Conservation (phyloP, 441 rosid species). For the Manihot esculenta region DNA sequence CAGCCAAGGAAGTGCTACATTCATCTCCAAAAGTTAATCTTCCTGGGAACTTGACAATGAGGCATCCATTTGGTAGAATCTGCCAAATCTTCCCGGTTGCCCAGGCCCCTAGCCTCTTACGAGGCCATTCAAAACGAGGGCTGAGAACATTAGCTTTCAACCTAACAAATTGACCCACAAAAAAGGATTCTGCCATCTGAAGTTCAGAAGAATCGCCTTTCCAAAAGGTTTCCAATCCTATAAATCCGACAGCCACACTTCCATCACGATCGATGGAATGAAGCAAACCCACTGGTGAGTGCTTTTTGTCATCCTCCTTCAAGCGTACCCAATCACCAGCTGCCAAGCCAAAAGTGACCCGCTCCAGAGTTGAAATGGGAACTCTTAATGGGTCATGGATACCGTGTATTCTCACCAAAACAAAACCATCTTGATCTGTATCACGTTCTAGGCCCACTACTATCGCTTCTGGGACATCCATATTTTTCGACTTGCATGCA, state of each 20-base stretch:
- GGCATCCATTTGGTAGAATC: conserved; percentile 81
- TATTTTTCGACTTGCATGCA: conserved; percentile 53
- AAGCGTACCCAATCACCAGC: conserved; percentile 90
- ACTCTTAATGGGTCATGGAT: conserved; percentile 76
- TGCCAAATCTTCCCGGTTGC: conserved; percentile 75
- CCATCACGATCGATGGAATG: conserved; percentile 70
- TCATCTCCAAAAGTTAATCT: conserved; percentile 54
- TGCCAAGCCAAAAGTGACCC: conserved; percentile 76
- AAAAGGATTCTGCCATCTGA: conserved; percentile 74
- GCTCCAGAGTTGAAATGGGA: conserved; percentile 60
- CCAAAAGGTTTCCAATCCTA: conserved; percentile 76
- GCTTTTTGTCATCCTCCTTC: conserved; percentile 62
- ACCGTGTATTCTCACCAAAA: conserved; percentile 74
- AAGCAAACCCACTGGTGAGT: conserved; percentile 75
- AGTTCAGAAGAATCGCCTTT: conserved; percentile 62
- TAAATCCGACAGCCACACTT: conserved; percentile 63
- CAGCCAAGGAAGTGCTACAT: conserved; percentile 53
- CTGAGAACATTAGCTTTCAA: conserved; percentile 53
- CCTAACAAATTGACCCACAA: conserved; percentile 73
- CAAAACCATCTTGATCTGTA: conserved; percentile 56
- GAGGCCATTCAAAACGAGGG: conserved; percentile 87
- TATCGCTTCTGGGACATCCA: conserved; percentile 79
- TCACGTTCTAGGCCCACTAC: conserved; percentile 67
- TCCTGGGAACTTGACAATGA: conserved; percentile 77
- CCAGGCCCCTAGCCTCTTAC: conserved; percentile 54